These are phyloP conservation scores for Cryphonectria parasitica DNA, from an alignment of 2,329 filamentous ascomycete genomes.

Conservation along the genomic window DNA sequence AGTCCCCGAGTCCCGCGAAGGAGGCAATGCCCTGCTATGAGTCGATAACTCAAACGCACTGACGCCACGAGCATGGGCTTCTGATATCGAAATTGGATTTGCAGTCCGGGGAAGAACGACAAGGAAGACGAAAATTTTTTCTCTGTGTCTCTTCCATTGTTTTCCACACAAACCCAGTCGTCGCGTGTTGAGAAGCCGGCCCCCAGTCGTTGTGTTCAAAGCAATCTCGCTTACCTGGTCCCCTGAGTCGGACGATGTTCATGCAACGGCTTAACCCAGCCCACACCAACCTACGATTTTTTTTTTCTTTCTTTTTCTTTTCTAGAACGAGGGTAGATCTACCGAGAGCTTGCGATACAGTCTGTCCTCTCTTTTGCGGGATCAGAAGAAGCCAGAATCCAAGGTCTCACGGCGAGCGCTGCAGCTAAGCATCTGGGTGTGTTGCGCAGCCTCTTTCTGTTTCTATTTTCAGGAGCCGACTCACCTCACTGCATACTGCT, in stretches of 20 bases:
- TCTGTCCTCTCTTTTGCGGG: background rate
- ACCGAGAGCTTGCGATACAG: background rate
- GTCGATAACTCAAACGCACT: slow-evolving; percentile 8
- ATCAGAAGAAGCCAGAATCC: background rate
- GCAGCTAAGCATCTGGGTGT: background rate
- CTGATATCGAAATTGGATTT: slow-evolving; percentile 23
- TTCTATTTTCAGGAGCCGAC: slow-evolving; percentile 23
- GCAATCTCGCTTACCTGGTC: slow-evolving; percentile 28
- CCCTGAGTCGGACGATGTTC: slow-evolving; percentile 25
- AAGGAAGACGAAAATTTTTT: slow-evolving; percentile 27
- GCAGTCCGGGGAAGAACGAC: slow-evolving; percentile 10
- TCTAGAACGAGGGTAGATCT: background rate
- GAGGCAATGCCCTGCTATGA: slow-evolving; percentile 15
- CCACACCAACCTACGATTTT: background rate
- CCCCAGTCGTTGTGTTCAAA: slow-evolving; percentile 25
- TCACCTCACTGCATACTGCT: slow-evolving; percentile 16
- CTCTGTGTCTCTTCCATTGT: background rate
- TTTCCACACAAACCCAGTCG: slow-evolving; percentile 15
- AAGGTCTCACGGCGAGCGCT: background rate
- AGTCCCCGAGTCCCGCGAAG: slow-evolving; percentile 15
- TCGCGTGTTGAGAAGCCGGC: slow-evolving; percentile 17
- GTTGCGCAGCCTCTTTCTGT: slow-evolving; percentile 22
- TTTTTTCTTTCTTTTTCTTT: background rate
- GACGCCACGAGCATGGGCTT: slow-evolving; percentile 15
- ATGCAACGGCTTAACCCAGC: slow-evolving; percentile 11